These are phyloP conservation scores for Chimonanthus salicifolius DNA, from an alignment of 164 flowering plant genomes.

Conservation along the genomic window DNA sequence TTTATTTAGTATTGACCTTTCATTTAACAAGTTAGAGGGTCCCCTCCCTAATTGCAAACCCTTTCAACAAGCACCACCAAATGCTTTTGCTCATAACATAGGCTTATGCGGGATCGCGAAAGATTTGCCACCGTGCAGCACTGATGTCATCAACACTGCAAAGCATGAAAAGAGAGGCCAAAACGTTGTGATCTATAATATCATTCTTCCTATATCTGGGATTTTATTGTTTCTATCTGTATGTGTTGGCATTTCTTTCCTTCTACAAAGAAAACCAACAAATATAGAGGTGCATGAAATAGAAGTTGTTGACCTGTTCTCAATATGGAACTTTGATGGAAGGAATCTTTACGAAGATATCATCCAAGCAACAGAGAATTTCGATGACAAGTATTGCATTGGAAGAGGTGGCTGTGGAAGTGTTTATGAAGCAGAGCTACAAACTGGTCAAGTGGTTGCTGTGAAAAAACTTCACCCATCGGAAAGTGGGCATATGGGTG, in stretches of 20 bases:
- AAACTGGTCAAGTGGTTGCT: constrained; percentile 42
- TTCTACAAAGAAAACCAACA: not conserved
- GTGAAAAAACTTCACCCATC: constrained; percentile 43
- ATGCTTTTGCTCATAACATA: constrained; percentile 18
- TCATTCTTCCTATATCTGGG: not conserved
- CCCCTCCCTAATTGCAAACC: constrained; percentile 17
- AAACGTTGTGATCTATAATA: not conserved
- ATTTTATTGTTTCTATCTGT: not conserved
- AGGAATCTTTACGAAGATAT: constrained; percentile 45
- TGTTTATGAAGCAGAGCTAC: constrained; percentile 44
- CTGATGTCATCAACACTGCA: not conserved
- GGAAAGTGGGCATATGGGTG: constrained; percentile 6
- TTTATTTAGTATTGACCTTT: constrained; percentile 18
- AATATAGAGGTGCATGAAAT: not conserved
- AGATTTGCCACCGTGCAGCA: constrained; percentile 13
- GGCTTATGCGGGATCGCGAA: constrained; percentile 17
- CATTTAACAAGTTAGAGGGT: constrained; percentile 22
- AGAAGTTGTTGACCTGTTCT: not conserved
- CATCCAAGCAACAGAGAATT: constrained; percentile 44
- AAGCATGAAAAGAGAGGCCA: not conserved
- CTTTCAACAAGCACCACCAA: constrained; percentile 10
- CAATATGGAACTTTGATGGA: constrained; percentile 49
- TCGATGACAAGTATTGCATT: constrained; percentile 39
- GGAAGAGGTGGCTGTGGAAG: constrained; percentile 63
- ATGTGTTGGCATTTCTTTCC: not conserved